These are phyloP conservation scores for Cyberlindnera mycetangii DNA, from an alignment of 805 yeast genomes.

Conservation along the genomic window DNA sequence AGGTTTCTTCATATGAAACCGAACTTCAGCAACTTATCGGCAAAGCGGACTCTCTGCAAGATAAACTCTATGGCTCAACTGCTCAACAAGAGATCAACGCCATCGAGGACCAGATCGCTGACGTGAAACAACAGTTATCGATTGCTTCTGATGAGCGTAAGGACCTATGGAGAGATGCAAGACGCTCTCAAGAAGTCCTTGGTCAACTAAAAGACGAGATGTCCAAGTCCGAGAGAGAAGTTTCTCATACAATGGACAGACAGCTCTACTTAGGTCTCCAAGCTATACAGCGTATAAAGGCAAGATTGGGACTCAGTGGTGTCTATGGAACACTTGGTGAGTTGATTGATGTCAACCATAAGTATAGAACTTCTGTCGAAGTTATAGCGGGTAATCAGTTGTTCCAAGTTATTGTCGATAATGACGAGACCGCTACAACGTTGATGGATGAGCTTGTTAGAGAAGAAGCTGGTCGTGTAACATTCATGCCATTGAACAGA, in stretches of 20 bases:
- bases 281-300: conserved; percentile 62
- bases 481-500: conserved; percentile 87
- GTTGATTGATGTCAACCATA: conserved; percentile 73
- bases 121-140: conserved; percentile 40
- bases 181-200: conserved; percentile 53
- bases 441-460: conserved; percentile 74
- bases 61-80: conserved; percentile 36
- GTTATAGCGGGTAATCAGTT: conserved; percentile 84
- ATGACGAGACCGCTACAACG: conserved; percentile 75
- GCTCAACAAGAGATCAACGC: conserved; percentile 26
- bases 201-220: conserved; percentile 56
- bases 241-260: conserved; percentile 74
- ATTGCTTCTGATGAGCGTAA: conserved; percentile 64
- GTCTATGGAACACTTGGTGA: conserved; percentile 89
- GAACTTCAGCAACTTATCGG: conserved; percentile 26
- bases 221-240: conserved; percentile 52
- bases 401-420: conserved; percentile 87
- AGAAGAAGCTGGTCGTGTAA: conserved; percentile 76
- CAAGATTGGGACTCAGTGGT: conserved; percentile 52
- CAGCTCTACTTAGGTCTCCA: conserved; percentile 65
- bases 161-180: conserved; percentile 74
- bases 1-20: conserved; percentile 15
- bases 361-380: conserved; percentile 83
- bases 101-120: conserved; percentile 24
- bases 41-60: conserved; percentile 34